Evolutionary conservation across 208 protist genomes (phyloP), one percentile per base, ranked within the genome.

Genomic region (Lotmaria passim): DNA sequence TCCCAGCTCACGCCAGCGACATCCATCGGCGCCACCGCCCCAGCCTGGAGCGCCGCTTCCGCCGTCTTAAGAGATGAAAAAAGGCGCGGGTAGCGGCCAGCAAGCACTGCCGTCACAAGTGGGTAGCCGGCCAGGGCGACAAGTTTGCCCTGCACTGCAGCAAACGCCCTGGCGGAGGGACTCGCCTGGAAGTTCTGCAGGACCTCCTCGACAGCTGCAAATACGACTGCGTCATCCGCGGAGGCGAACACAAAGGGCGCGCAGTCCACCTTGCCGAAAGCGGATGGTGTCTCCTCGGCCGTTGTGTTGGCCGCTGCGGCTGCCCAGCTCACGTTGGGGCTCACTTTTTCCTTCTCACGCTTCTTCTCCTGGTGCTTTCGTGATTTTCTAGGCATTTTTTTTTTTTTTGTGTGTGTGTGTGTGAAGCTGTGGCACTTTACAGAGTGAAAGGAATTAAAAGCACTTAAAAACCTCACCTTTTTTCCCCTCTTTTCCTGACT

Each of bases 221-320:
- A 77, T n/a, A 71, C 43, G 12, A 44, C n/a, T 15, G 71, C 41
- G 26, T 77, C 71, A 11, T 66, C 71, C 7, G 51, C 71, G 19
- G 50, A 38, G 31, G 55, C 31, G 34, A 77, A 77, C 0, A 28
- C n/a, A 43, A 67, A 67, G n/a, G 58, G 36, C 0, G 56, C 55
- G 38, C 71, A 77, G 71, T 66, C 63, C 12, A 71, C 58, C 21
- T 77, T 55, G 21, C 60, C 61, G 0, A 70, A 52, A 10, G 33
- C 46, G 36, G 38, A 43, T 3, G 26, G 8, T 24, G 44, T 28
- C 41, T 28, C 51, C 14, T 63, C 53, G 7, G 55, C 30, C 12
- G 46, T n/a, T 30, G 36, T 17, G 21, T 2, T 33, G 7, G 19
- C 34, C 3, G 62, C 41, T 0, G 47, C 38, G 1, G 17, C 17